Percentiles rank a stretch among this genome's conserved stretches.
These are phyloP conservation scores for Ambrosiella xylebori DNA, from an alignment of 2,329 filamentous ascomycete species.

Conservation along the genomic window DNA sequence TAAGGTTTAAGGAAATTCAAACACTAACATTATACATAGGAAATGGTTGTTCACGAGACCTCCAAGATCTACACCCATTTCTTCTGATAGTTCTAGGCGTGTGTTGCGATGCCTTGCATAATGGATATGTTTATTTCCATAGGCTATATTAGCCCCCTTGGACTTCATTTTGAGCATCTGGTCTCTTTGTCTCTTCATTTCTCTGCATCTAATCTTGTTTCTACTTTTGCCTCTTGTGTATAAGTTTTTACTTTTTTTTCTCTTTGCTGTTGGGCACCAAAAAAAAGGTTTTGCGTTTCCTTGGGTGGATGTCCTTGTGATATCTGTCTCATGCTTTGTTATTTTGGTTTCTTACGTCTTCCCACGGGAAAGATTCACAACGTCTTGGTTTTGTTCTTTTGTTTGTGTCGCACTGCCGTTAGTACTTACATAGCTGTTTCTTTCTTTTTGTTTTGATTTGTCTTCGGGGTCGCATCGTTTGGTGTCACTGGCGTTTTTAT, in stretches of 20 bases:
- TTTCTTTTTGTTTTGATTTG: slow-evolving; percentile 20
- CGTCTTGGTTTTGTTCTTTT: slow-evolving; percentile 14
- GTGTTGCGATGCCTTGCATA: slow-evolving; percentile 12
- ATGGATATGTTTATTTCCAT: not conserved
- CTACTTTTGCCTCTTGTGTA: not conserved
- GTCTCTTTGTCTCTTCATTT: not conserved
- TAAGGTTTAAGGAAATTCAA: no score
- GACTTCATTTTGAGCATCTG: not conserved
- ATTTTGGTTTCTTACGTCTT: slow-evolving; percentile 29
- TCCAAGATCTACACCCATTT: slow-evolving; percentile 99
- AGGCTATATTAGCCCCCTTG: not conserved
- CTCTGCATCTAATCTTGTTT: slow-evolving; percentile 1
- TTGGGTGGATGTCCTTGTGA: not conserved
- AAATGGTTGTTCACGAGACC: slow-evolving; percentile 98
- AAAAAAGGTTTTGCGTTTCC: not conserved
- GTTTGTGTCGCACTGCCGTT: slow-evolving; percentile 15
- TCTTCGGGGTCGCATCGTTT: slow-evolving; percentile 11
- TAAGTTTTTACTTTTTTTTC: not conserved
- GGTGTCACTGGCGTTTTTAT: slow-evolving; percentile 12
- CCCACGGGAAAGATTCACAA: slow-evolving; percentile 8
- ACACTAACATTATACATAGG: slow-evolving; percentile 32
- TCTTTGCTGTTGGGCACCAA: slow-evolving; percentile 2
- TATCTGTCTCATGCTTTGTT: slow-evolving; percentile 28
- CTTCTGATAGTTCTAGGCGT: slow-evolving; percentile 49
- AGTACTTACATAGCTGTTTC: slow-evolving; percentile 10